These are phyloP conservation scores for Russula virescens DNA, from an alignment of 768 basidiomycete species.

Conservation along the genomic window DNA sequence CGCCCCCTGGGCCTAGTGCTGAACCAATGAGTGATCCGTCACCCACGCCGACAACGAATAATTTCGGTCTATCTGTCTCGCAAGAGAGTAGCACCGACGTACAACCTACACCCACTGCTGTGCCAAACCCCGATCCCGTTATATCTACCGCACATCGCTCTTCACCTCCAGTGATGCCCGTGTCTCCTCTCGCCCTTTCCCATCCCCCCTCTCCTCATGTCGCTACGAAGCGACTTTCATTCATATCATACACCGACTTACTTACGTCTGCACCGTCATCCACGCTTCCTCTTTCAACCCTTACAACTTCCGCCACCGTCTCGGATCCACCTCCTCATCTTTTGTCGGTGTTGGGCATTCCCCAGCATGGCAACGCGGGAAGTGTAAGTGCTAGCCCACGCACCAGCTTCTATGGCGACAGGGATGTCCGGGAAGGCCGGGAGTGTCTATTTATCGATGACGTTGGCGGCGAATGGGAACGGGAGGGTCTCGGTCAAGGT, in stretches of 20 bases:
- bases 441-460: conserved; percentile 46
- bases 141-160: conserved; percentile 21
- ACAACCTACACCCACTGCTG: conserved; percentile 27
- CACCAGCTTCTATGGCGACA: conserved; percentile 24
- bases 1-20: background rate
- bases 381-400: conserved; percentile 27
- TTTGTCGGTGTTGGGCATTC: conserved; percentile 48
- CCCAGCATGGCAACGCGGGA: conserved; percentile 30
- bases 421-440: conserved; percentile 20
- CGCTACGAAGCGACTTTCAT: conserved; percentile 69
- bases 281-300: conserved; percentile 62
- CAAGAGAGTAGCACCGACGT: conserved; percentile 9
- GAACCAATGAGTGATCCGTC: background rate
- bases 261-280: conserved; percentile 71
- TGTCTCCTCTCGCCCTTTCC: conserved; percentile 30
- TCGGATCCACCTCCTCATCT: conserved; percentile 72
- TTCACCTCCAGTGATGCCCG: conserved; percentile 24
- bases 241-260: conserved; percentile 84
- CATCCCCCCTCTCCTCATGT: conserved; percentile 43
- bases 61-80: conserved; percentile 31
- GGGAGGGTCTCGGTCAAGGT: conserved; percentile 76
- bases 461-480: conserved; percentile 80
- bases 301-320: conserved; percentile 57
- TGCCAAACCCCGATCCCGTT: conserved; percentile 25
- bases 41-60: conserved; percentile 33